phyloP scores from a whole-genome alignment of 768 basidiomycete species.

The Daedaleopsis nitida region DNA sequence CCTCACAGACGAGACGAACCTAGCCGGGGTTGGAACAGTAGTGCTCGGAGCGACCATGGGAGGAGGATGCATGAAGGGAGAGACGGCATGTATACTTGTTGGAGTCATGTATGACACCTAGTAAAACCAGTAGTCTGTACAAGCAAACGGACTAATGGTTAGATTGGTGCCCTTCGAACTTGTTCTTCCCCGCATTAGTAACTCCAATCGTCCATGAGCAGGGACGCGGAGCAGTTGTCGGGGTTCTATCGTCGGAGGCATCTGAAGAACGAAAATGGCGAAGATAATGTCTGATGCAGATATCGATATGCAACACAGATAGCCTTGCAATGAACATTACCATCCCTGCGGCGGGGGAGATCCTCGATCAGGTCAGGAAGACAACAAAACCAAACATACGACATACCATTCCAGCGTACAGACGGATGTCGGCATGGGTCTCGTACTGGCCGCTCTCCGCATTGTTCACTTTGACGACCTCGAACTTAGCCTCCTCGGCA shows the following conservation, averaged over 20 bases:
- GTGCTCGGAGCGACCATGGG: too few relatives aligned
- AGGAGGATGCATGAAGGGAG: too few relatives aligned
- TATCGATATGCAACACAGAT: not conserved
- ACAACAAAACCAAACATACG: conserved; percentile 14
- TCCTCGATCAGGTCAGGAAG: not conserved
- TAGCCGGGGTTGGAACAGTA: too few relatives aligned
- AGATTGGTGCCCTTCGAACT: conserved; percentile 18
- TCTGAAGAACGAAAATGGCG: not conserved
- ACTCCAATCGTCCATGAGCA: conserved; percentile 22
- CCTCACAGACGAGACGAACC: too few relatives aligned
- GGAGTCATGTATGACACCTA: conserved; percentile 20
- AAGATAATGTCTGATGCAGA: not conserved
- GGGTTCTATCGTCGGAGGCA: conserved; percentile 7
- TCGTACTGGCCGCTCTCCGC: conserved; percentile 42
- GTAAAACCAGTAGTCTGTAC: conserved; percentile 17
- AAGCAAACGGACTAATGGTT: conserved; percentile 8
- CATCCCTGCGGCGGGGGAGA: conserved; percentile 16
- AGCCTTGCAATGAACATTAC: not conserved
- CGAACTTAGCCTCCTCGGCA: conserved; percentile 35
- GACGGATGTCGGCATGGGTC: conserved; percentile 47
- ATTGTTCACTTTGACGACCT: conserved; percentile 50
- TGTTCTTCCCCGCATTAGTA: conserved; percentile 30
- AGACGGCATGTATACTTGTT: too few relatives aligned
- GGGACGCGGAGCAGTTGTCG: conserved; percentile 29
- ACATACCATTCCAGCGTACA: conserved; percentile 48